phyloP scores from a whole-genome alignment of 345 rosid genomes.

The Citrus trifoliata region DNA sequence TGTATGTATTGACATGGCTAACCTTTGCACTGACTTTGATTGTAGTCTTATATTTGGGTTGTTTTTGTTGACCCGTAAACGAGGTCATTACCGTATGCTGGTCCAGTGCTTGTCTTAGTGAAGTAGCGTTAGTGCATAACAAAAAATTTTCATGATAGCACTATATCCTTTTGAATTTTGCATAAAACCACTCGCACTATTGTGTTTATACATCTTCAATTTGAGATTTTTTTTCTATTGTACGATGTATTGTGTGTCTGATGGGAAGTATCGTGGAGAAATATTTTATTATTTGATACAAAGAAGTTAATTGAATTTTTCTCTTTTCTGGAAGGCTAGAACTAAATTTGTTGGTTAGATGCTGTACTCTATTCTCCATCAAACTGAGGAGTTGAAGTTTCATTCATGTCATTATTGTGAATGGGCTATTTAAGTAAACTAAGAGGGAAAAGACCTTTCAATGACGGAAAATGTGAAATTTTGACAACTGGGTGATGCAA shows the following conservation, averaged over 20 bases:
- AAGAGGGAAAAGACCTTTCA: background rate
- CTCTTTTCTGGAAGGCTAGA: background rate
- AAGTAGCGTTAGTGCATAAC: background rate
- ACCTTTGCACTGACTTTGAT: background rate
- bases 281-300: background rate
- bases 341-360: background rate
- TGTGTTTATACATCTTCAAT: background rate
- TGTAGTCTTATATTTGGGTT: background rate
- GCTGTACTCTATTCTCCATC: background rate
- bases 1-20: background rate
- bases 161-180: background rate
- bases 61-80: background rate
- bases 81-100: background rate
- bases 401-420: background rate
- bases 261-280: background rate
- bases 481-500: background rate
- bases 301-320: background rate
- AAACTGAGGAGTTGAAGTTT: background rate
- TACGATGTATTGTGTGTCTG: background rate
- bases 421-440: background rate
- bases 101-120: background rate
- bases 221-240: background rate
- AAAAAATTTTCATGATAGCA: background rate
- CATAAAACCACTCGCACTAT: background rate
- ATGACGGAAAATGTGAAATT: background rate